Base-by-base conservation (phyloP, 768 basidiomycete species). In the Phylloporus arenicola region DNA sequence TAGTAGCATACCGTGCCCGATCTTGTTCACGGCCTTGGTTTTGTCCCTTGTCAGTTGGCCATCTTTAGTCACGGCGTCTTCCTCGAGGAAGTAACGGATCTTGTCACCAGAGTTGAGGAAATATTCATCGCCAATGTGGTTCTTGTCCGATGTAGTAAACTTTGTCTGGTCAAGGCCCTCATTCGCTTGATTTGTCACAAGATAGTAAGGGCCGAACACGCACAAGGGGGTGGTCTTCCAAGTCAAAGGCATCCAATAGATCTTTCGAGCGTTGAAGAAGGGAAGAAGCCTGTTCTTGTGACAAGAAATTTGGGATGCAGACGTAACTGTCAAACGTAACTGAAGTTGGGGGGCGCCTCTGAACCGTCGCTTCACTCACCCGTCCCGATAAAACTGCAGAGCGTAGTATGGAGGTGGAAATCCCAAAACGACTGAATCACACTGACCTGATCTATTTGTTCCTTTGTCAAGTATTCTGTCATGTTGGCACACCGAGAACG, bases 41-140 rank as follows among this genome's bases (percentile, higher is more conserved):
- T 89, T 89, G 49, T 81, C 78, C 50, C 81, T 73, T 1, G 76
- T 77, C 65, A 99, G 77, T 58, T 82, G 83, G 3, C 91, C 87
- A 29, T 79, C 65, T 22, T 70, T 58, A 53, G 83, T 79, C 6
- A 96, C 73, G 1, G 94, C 92, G 44, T 86, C 91, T 57, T 90
- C 85, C 64, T 98, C 96, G 39, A 99, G 74, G 68, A 99, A 98
- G 68, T 84, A 98, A 6, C 88, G 83, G 73, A 98, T 90, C 75
- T 96, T 96, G 68, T 97, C 92, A 2, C 92, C 91, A 1, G 91
- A 93, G 27, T 72, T 79, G 42, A 99, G 73, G 62, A 99, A 99
- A 68, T 98, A 98, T 29, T 91, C 83, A 62, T 98, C 93, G 1
- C 93, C 93, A 22, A 92, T 77, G 58, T 92, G 89, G 47, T 84